Conservation (phyloP, 2,329 filamentous ascomycete genomes). For the Penicillium sp. region DNA sequence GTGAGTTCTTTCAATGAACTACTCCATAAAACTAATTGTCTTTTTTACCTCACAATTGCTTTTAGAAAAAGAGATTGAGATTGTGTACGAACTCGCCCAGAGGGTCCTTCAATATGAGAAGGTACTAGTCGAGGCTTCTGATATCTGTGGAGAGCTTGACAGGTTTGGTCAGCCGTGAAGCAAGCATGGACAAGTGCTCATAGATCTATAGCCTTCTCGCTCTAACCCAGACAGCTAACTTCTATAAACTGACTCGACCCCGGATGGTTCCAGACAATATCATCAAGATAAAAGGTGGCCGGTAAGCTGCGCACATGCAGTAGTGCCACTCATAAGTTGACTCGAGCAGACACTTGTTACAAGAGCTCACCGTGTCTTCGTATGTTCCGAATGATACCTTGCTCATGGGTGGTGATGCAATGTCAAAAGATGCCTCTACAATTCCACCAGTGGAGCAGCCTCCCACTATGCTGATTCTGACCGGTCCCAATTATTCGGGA, state of each 20-base stretch:
- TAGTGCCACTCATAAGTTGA: constrained; percentile 5
- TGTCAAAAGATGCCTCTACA: not conserved
- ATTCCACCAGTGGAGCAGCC: constrained; percentile 15
- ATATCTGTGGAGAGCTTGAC: constrained; percentile 80
- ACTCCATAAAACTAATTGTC: no score
- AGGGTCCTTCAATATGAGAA: constrained; percentile 63
- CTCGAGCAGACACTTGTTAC: constrained; percentile 62
- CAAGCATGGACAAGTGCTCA: not conserved
- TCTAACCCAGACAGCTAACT: constrained; percentile 67
- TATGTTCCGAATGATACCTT: constrained; percentile 78
- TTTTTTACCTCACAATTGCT: not conserved
- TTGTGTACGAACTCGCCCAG: constrained; percentile 70
- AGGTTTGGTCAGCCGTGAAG: constrained; percentile 33
- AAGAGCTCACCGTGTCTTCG: constrained; percentile 72
- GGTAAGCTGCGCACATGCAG: constrained; percentile 39
- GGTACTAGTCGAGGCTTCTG: constrained; percentile 62
- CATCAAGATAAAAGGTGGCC: constrained; percentile 68
- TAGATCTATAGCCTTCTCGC: constrained; percentile 59
- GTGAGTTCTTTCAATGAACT: constrained; percentile 48
- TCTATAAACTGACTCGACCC: constrained; percentile 66
- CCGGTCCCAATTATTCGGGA: constrained; percentile 92
- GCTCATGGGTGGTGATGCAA: constrained; percentile 54
- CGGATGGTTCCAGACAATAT: constrained; percentile 63
- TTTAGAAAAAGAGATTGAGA: constrained; percentile 78
- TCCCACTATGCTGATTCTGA: constrained; percentile 71